Evolutionary conservation across 768 basidiomycete genomes (phyloP), one percentile per base, ranked within the genome.

Genomic region (Amanita inopinata): DNA sequence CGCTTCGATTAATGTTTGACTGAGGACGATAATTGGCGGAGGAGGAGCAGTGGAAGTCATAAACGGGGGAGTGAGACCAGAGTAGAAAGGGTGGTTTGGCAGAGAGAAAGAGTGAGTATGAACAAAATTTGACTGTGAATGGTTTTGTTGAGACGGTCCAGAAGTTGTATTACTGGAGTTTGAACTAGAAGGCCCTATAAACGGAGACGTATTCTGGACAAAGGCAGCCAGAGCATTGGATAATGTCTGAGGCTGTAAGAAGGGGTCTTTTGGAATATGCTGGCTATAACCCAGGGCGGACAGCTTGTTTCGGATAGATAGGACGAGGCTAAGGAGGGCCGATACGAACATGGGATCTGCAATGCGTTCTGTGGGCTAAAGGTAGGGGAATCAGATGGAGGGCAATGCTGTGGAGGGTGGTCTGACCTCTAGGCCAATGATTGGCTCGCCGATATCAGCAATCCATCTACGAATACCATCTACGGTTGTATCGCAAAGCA

Each of bases 401-500:
- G 24, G 43, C 19, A 40, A 41, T 18, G 34, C 15, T 20, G 34
- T n/a, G n/a, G 10, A 8, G 32, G 22, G 47, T 37, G 18, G 40
- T 51, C 53, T 49, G 65, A 67, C 83, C 69, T 88, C 83, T 12
- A 83, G 63, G 23, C 72, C 70, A 43, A 80, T 56, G 49, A 69
- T 70, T 5, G 70, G 72, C 48, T 75, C 75, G 9, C 81, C 85
- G 32, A 89, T 68, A 33, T 76, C 73, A 10, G 68, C 53, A 22
- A 76, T 73, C 86, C 87, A 91, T 38, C 61, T 64, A 36, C 71
- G 66, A 24, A 91, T 73, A 4, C 78, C 85, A 19, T 80, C 76
- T 19, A 85, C 73, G 0, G 87, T 87, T 10, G 68, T 61, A 57
- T 91, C 85, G 54, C 87, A 90, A 17, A 91, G 61, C 10, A 91